These are phyloP conservation scores for Seiridium cupressi DNA, from an alignment of 2,329 filamentous ascomycete genomes.

Conservation along the genomic window DNA sequence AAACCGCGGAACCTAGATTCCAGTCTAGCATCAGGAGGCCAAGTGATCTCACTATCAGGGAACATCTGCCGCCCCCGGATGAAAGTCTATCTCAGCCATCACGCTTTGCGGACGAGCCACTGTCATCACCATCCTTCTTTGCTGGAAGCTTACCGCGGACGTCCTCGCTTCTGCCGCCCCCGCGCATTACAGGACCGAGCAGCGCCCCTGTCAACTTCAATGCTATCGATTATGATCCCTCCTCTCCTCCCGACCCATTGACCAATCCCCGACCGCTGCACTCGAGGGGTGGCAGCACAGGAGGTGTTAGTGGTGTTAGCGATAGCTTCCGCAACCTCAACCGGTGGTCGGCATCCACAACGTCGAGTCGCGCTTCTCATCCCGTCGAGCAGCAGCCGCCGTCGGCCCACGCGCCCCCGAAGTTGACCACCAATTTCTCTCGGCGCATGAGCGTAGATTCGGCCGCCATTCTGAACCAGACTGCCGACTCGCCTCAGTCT, in stretches of 20 bases:
- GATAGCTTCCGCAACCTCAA: constrained; percentile 48
- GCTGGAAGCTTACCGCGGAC: constrained; percentile 16
- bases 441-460: constrained; percentile 45
- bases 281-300: constrained; percentile 23
- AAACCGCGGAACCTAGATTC: constrained; percentile 5
- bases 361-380: constrained; percentile 44
- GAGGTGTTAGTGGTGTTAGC: constrained; percentile 33
- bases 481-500: constrained; percentile 5
- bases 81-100: constrained; percentile 7
- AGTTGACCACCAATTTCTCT: constrained; percentile 32
- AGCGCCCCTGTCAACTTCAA: constrained; percentile 12
- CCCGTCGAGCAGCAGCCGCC: constrained; percentile 16
- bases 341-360: constrained; percentile 52
- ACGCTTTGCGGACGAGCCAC: constrained; percentile 13
- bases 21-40: constrained; percentile 2
- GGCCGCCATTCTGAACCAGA: constrained; percentile 26
- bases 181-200: constrained; percentile 13
- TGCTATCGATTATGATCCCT: constrained; percentile 6
- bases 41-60: neutral
- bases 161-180: constrained; percentile 22
- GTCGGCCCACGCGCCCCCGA: constrained; percentile 21
- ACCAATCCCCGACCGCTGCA: constrained; percentile 13
- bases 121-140: constrained; percentile 13
- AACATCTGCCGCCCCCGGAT: neutral
- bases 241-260: constrained; percentile 16